Percentiles rank a stretch among this genome's conserved stretches.
Conservation (phyloP, 352 stramenopile genomes). For the Stramenopiles sp. region DNA sequence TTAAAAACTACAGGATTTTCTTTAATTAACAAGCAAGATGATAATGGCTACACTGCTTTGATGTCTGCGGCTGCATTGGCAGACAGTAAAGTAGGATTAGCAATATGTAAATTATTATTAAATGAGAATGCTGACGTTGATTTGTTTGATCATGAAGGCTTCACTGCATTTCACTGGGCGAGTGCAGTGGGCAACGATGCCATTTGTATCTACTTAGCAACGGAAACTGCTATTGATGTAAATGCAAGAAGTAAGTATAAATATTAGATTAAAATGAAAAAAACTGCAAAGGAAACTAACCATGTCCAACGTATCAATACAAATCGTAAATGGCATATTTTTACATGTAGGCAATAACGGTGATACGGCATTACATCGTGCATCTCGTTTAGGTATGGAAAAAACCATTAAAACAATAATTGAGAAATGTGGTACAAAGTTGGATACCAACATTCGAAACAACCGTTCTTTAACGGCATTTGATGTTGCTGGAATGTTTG, state of each 20-base stretch:
- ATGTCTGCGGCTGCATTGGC: background rate
- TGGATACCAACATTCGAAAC: constrained; percentile 12
- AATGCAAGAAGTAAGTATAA: background rate
- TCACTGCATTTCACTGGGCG: constrained; percentile 15
- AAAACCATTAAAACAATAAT: constrained; percentile 10
- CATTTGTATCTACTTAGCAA: constrained; percentile 7
- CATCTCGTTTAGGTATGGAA: constrained; percentile 14
- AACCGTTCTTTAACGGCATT: constrained; percentile 11
- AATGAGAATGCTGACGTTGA: constrained; percentile 1
- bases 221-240: background rate
- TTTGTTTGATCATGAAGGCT: constrained; percentile 10
- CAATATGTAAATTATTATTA: constrained; percentile 11
- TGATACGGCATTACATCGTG: constrained; percentile 16
- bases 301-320: too few species aligned
- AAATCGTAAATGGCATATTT: too few species aligned
- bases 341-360: background rate
- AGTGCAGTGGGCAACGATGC: constrained; percentile 13
- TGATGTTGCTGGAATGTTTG: constrained; percentile 2
- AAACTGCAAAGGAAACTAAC: too few species aligned
- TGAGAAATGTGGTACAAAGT: background rate
- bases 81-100: background rate
- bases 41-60: background rate
- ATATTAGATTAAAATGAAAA: too few species aligned
- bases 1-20: background rate
- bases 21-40: background rate